Base-by-base conservation (phyloP, 331 rosid species). In the Rosa hybrid region DNA sequence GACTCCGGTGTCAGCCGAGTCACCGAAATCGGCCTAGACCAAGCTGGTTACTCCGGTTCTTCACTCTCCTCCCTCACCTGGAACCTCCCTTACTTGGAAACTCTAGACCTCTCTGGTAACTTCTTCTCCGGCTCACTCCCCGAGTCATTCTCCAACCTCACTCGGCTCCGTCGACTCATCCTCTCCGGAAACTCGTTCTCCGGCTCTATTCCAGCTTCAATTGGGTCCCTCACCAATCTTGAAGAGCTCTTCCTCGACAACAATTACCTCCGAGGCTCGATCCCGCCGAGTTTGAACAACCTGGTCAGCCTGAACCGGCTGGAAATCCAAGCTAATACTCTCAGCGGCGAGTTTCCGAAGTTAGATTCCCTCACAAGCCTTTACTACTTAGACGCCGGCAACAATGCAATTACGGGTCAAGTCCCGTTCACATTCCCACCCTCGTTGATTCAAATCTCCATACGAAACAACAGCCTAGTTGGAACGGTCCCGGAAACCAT, bases 1-100 rank as follows among this genome's bases (percentile, higher is more conserved):
- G 86, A 86, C 21, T 84, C 92, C 0, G 87, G 90, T 0, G 25
- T 50, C 7, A 82, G 78, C 39, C 91, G 97, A 2, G 42, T 95
- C 88, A 95, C 98, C 2, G 94, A 95, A 74, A 87, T 95, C 87
- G 77, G 60, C 11, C 98, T 95, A 56, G 98, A 95, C 87, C 96
- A 92, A 30, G 96, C 97, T 1, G 97, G 96, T 56, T 95, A 95
- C 84, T 13, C 90, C 8, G 93, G 89, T 2, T 84, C 93, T 0
- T 83, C 91, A 0, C 82, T 93, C 72, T 23, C 90, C 44, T 71
- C 94, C 60, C 34, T 82, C 42, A 79, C 88, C 7, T 88, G 88
- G 89, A 84, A 84, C 86, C 90, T 90, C n/a, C 96, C 95, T 12
- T 90, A 82, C 80, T 81, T 92, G 6, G 68, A 95, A 83, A 87